Percentiles rank a stretch among this genome's conserved stretches.
These are phyloP conservation scores for Diaporthe vexans DNA, from an alignment of 2,329 filamentous ascomycete genomes.

Conservation along the genomic window DNA sequence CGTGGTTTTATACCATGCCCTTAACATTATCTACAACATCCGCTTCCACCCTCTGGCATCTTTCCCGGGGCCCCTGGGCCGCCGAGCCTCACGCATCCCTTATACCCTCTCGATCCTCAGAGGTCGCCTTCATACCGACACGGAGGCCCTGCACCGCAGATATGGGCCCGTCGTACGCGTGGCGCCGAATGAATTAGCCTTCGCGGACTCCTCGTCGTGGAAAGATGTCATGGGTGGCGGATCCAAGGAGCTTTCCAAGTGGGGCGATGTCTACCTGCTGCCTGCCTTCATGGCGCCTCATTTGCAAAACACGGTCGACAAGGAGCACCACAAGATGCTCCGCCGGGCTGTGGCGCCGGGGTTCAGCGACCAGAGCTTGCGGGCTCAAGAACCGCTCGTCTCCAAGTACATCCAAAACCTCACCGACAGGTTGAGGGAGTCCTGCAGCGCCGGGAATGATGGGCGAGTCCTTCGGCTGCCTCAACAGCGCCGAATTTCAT, in stretches of 20 bases:
- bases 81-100: slow-evolving; percentile 5
- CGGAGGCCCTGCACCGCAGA: slow-evolving; percentile 1
- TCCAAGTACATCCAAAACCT: slow-evolving; percentile 47
- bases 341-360: slow-evolving; percentile 46
- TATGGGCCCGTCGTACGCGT: slow-evolving; percentile 23
- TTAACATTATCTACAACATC: slow-evolving; percentile 21
- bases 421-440: slow-evolving; percentile 36
- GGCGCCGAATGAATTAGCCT: slow-evolving; percentile 26
- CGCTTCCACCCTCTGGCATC: not conserved
- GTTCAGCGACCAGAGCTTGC: slow-evolving; percentile 49
- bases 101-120: slow-evolving; percentile 15
- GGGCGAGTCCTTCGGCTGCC: slow-evolving; percentile 31
- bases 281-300: slow-evolving; percentile 4
- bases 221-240: slow-evolving; percentile 28
- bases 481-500: slow-evolving; percentile 7
- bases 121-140: slow-evolving; percentile 22
- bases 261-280: slow-evolving; percentile 5
- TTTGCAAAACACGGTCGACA: slow-evolving; percentile 41
- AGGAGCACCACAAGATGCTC: slow-evolving; percentile 41
- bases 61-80: not conserved
- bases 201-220: slow-evolving; percentile 8
- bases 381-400: slow-evolving; percentile 49
- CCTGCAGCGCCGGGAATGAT: not conserved
- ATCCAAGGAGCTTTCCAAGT: slow-evolving; percentile 21
- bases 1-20: not conserved